phyloP scores from a whole-genome alignment of 805 yeast genomes.

The Alloascoidea hylecoeti region DNA sequence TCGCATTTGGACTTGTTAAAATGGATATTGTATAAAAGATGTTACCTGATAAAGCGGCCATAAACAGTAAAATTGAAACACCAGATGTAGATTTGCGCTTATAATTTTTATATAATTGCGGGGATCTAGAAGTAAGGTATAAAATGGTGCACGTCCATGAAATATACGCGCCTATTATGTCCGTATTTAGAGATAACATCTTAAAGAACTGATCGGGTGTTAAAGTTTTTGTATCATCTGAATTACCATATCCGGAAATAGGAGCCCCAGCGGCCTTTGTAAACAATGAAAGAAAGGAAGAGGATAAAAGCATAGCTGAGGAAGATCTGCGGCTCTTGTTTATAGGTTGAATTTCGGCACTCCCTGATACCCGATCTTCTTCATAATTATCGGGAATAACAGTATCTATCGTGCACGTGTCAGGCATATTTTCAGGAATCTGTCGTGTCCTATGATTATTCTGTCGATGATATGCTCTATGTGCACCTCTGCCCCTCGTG shows the following conservation, averaged over 20 bases:
- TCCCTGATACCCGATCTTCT: too few relatives aligned
- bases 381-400: too few relatives aligned
- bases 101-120: slow-evolving; percentile 72
- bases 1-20: slow-evolving; percentile 31
- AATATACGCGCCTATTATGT: slow-evolving; percentile 26
- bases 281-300: neutral
- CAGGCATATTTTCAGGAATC: neutral
- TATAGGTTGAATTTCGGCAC: too few relatives aligned
- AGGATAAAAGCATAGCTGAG: neutral
- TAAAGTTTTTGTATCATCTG: neutral
- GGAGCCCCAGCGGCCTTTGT: slow-evolving; percentile 10
- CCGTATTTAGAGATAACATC: slow-evolving; percentile 2
- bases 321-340: too few relatives aligned
- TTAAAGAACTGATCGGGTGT: too few relatives aligned
- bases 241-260: slow-evolving; percentile 8
- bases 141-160: slow-evolving; percentile 75
- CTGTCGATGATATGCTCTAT: neutral
- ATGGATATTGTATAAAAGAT: slow-evolving; percentile 65
- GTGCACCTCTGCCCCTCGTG: too few relatives aligned
- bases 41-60: slow-evolving; percentile 70
- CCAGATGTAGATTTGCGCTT: slow-evolving; percentile 76
- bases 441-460: neutral
- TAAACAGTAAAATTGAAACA: slow-evolving; percentile 65
- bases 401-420: too few relatives aligned
- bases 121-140: slow-evolving; percentile 69